phyloP scores from a whole-genome alignment of 2,329 filamentous ascomycete genomes.

The Achaetomium macrosporum region DNA sequence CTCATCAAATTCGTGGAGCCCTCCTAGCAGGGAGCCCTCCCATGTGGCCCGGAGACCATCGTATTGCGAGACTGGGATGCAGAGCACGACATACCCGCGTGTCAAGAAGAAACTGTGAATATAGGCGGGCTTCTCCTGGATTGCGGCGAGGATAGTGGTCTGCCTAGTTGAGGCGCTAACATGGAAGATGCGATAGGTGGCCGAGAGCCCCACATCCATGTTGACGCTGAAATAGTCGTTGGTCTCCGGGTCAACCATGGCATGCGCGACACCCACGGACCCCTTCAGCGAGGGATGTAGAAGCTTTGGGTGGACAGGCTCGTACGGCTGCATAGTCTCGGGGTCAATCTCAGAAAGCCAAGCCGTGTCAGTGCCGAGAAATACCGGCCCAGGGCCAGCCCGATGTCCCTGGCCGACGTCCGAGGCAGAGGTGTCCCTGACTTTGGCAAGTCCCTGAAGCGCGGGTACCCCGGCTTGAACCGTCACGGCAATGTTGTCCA shows the following conservation, averaged over 20 bases:
- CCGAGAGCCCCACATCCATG: conserved; percentile 50
- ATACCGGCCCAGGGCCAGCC: background rate
- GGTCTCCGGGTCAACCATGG: conserved; percentile 62
- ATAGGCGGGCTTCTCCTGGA: conserved; percentile 59
- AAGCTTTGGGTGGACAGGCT: conserved; percentile 47
- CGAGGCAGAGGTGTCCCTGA: background rate
- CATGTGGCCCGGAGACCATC: conserved; percentile 57
- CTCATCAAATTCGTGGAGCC: conserved; percentile 58
- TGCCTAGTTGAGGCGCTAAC: conserved; percentile 56
- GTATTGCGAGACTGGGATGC: conserved; percentile 62
- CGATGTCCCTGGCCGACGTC: conserved; percentile 30
- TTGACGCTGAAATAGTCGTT: conserved; percentile 82
- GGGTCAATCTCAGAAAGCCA: conserved; percentile 59
- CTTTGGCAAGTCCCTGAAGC: background rate
- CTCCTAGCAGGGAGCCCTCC: conserved; percentile 61
- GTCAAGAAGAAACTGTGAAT: conserved; percentile 80
- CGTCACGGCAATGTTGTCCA: conserved; percentile 60
- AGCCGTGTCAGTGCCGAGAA: conserved; percentile 39
- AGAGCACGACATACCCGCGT: conserved; percentile 63
- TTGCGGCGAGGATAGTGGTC: conserved; percentile 65
- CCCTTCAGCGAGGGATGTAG: conserved; percentile 67
- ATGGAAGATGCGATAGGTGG: conserved; percentile 62
- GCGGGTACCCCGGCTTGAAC: background rate
- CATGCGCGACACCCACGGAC: conserved; percentile 63
- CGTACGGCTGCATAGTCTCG: conserved; percentile 65